phyloP scores from a whole-genome alignment of 129 eudicot species.

The Lonicera japonica region DNA sequence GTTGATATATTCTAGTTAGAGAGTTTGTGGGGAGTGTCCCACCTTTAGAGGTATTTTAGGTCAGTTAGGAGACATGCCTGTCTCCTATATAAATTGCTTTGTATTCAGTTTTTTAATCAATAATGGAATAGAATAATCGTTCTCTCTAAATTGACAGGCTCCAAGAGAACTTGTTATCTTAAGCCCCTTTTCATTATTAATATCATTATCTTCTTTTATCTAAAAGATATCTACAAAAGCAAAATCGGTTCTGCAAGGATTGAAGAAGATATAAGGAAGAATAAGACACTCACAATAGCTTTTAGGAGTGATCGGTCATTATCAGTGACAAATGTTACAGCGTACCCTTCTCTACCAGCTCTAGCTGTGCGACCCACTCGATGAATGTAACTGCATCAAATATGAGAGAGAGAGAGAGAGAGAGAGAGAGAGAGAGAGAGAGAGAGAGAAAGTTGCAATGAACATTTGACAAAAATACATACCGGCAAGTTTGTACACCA shows the following conservation, averaged over 20 bases:
- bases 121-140: too few relatives aligned
- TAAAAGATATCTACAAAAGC: too few relatives aligned
- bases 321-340: slow-evolving; percentile 93
- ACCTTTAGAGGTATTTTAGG: too few relatives aligned
- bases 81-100: too few relatives aligned
- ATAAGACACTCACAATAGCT: slow-evolving; percentile 59
- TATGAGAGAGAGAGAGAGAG: neutral
- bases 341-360: slow-evolving; percentile 91
- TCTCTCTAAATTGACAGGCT: too few relatives aligned
- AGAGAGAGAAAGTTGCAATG: neutral
- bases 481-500: neutral
- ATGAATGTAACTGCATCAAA: slow-evolving; percentile 67
- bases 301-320: slow-evolving; percentile 81
- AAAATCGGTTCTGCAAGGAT: neutral
- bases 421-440: slow-evolving; percentile 4
- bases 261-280: neutral
- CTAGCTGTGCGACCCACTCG: slow-evolving; percentile 99
- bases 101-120: too few relatives aligned
- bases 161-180: too few relatives aligned
- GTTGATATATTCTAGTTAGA: too few relatives aligned
- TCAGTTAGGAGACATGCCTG: too few relatives aligned
- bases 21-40: too few relatives aligned
- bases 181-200: too few relatives aligned
- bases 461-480: neutral
- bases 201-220: too few relatives aligned